These are phyloP conservation scores for Pisolithus sp. DNA, from an alignment of 768 basidiomycete genomes.

Conservation along the genomic window DNA sequence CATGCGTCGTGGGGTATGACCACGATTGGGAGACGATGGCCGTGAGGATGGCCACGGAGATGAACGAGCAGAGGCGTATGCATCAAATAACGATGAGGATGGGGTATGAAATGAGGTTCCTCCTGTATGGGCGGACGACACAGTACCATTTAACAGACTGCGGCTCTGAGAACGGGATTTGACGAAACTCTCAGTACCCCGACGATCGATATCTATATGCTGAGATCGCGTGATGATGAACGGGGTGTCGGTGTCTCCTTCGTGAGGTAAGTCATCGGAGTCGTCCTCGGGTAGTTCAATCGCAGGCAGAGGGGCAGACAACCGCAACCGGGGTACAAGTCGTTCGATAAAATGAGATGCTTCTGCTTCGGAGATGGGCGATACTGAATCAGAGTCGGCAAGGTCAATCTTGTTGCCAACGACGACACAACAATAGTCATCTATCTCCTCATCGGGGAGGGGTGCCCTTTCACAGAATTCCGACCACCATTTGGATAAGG, in stretches of 20 bases:
- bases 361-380: conserved; percentile 32
- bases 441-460: conserved; percentile 53
- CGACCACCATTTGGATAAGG: conserved; percentile 69
- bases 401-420: conserved; percentile 77
- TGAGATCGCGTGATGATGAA: conserved; percentile 2
- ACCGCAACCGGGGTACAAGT: conserved; percentile 41
- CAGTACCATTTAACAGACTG: conserved; percentile 40
- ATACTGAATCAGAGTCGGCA: conserved; percentile 9
- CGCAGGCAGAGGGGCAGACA: conserved; percentile 8
- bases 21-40: conserved; percentile 22
- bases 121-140: conserved; percentile 52
- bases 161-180: conserved; percentile 44
- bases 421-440: conserved; percentile 65
- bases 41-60: conserved; percentile 41
- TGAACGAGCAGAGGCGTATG: conserved; percentile 53
- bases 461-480: conserved; percentile 69
- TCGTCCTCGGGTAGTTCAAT: conserved; percentile 17
- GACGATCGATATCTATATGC: conserved; percentile 21
- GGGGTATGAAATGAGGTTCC: conserved; percentile 72
- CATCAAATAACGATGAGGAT: conserved; percentile 67
- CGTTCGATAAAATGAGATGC: conserved; percentile 51
- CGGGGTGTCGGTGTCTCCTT: conserved; percentile 12
- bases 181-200: conserved; percentile 26
- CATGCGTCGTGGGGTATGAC: conserved; percentile 22
- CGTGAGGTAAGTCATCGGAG: background rate